phyloP scores from a whole-genome alignment of 1,284 basidiomycete genomes.

The Malassezia obtusa region DNA sequence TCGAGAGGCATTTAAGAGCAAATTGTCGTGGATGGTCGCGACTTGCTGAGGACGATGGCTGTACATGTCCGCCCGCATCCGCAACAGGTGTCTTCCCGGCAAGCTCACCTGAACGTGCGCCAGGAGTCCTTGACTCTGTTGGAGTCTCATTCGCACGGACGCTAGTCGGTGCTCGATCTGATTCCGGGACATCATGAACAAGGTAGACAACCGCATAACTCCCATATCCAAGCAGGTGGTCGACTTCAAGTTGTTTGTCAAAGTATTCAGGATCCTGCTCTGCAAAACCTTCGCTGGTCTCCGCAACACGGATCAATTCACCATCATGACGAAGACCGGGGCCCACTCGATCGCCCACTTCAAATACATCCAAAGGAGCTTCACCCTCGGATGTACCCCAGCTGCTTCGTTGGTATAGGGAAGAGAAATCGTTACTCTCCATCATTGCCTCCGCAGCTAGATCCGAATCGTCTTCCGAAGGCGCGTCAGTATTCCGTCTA shows the following conservation, averaged over 20 bases:
- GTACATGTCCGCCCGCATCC: neutral
- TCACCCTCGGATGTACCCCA: neutral
- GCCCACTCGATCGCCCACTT: conserved; percentile 37
- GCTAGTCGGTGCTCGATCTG: neutral
- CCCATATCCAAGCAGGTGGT: conserved; percentile 41
- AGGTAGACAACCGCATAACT: conserved; percentile 47
- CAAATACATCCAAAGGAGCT: conserved; percentile 29
- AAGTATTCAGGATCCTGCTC: conserved; percentile 31
- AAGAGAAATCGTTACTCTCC: neutral
- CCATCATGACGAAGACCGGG: conserved; percentile 43
- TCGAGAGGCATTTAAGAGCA: conserved; percentile 91
- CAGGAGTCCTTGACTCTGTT: no score
- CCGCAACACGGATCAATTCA: conserved; percentile 32
- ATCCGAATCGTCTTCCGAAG: conserved; percentile 24
- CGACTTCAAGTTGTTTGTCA: conserved; percentile 33
- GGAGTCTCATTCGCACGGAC: no score
- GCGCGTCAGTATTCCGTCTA: neutral
- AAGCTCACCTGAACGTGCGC: no score
- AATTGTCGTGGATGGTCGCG: conserved; percentile 56
- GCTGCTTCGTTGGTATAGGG: neutral
- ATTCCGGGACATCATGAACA: conserved; percentile 29
- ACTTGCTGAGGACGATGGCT: conserved; percentile 7
- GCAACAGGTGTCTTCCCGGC: neutral
- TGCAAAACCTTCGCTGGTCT: conserved; percentile 34
- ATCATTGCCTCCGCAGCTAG: conserved; percentile 32